Conservation (phyloP, 495 filamentous ascomycete species). For the Penicillium maclennaniae region DNA sequence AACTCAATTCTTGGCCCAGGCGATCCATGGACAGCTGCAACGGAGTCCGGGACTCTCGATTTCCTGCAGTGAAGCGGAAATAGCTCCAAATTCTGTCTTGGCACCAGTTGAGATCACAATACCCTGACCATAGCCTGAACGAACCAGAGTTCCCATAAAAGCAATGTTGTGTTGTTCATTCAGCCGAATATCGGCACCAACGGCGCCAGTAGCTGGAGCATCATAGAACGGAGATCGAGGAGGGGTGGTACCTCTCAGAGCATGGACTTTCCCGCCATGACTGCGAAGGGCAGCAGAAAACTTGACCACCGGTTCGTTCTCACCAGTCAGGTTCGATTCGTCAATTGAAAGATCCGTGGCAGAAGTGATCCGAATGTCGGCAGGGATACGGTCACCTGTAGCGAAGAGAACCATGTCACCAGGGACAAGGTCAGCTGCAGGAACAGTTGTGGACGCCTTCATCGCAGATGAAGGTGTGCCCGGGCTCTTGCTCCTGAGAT, state of each 20-base stretch:
- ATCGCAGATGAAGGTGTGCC: slow-evolving; percentile 53
- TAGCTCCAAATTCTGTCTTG: slow-evolving; percentile 93
- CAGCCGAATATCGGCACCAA: slow-evolving; percentile 61
- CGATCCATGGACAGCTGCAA: slow-evolving; percentile 96
- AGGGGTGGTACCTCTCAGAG: slow-evolving; percentile 33
- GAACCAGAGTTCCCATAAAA: slow-evolving; percentile 97
- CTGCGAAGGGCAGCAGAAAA: slow-evolving; percentile 56
- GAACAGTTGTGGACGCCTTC: slow-evolving; percentile 74
- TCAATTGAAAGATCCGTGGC: slow-evolving; percentile 88
- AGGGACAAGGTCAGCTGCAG: slow-evolving; percentile 79
- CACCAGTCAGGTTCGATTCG: slow-evolving; percentile 94
- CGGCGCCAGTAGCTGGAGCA: slow-evolving; percentile 56
- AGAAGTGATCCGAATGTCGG: slow-evolving; percentile 90
- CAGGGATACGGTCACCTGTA: slow-evolving; percentile 93
- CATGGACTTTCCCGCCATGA: slow-evolving; percentile 15
- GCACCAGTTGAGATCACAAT: slow-evolving; percentile 92
- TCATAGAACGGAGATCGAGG: slow-evolving; percentile 57
- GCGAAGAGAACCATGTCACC: slow-evolving; percentile 91
- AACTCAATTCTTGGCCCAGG: slow-evolving; percentile 88
- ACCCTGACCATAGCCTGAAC: slow-evolving; percentile 92
- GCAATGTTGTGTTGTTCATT: slow-evolving; percentile 79
- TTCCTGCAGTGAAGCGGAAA: slow-evolving; percentile 84
- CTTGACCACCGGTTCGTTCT: slow-evolving; percentile 89
- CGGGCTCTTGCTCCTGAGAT: slow-evolving; percentile 35
- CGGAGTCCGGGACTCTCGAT: slow-evolving; percentile 95